phyloP scores from a whole-genome alignment of 2,329 filamentous ascomycete genomes.

The Xylariaceae sp. region DNA sequence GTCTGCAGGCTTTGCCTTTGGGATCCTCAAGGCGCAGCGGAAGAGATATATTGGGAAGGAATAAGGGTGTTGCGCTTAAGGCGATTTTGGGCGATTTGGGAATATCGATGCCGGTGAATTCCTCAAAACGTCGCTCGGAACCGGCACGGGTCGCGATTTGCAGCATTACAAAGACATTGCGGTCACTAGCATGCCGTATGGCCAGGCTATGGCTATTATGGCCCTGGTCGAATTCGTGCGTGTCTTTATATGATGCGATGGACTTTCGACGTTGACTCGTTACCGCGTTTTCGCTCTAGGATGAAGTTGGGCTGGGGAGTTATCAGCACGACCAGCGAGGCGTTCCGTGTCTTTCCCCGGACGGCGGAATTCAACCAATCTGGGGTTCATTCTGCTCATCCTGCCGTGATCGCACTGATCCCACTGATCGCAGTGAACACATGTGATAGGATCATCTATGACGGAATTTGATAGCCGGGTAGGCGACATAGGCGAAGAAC shows the following conservation, averaged over 20 bases:
- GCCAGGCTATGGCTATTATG: slow-evolving; percentile 82
- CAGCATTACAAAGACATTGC: slow-evolving; percentile 76
- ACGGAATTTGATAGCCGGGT: too few species aligned
- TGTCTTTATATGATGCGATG: slow-evolving; percentile 41
- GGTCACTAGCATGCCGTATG: slow-evolving; percentile 77
- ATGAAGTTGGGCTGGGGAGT: neutral
- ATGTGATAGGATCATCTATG: too few species aligned
- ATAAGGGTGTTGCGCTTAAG: slow-evolving; percentile 59
- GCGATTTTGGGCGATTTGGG: slow-evolving; percentile 64
- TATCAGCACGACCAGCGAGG: neutral
- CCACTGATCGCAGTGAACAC: too few species aligned
- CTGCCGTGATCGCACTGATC: too few species aligned
- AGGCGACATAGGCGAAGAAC: too few species aligned
- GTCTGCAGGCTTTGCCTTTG: slow-evolving; percentile 76
- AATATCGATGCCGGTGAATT: slow-evolving; percentile 65
- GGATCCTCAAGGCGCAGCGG: slow-evolving; percentile 68
- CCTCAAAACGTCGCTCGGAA: slow-evolving; percentile 72
- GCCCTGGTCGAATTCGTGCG: slow-evolving; percentile 69
- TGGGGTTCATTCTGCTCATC: neutral
- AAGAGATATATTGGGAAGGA: slow-evolving; percentile 64
- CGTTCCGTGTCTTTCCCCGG: too few species aligned
- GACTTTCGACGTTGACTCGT: neutral
- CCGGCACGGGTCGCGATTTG: slow-evolving; percentile 67
- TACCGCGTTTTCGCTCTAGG: neutral
- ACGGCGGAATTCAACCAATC: neutral